Base-by-base conservation (phyloP, 164 flowering plant species). In the Warburgia ugandensis region DNA sequence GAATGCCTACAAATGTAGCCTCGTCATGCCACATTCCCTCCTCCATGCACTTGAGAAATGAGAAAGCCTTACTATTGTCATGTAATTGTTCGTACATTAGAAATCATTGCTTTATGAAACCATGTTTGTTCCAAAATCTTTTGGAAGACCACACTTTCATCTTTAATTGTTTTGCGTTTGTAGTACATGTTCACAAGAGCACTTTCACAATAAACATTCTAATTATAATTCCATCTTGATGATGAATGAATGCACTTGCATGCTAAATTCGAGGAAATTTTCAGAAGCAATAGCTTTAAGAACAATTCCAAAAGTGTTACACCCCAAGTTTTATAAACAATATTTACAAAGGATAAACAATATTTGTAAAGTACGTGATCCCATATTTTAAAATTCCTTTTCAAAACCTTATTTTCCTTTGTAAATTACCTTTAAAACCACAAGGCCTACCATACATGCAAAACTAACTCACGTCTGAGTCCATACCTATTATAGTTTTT, bases 111-210 rank as follows among this genome's bases (percentile, higher is more conserved):
- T 70, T 85, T 88, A 88, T 2, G 91, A 76, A 7, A 85, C 86
- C 23, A 56, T 43, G 31, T 83, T 85, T 73, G 74, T 27, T 66
- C 65, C 0, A 65, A 60, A 56, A 83, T 76, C 61, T 17, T 10
- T 43, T 61, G 58, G 59, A 88, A 83, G 36, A 77, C 73, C 44
- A 17, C 43, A 58, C 42, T 35, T 0, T 91, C 85, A 65, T 81
- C 90, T 44, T 64, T 72, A 45, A 84, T 67, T 41, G 70, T 71
- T 46, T 56, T 45, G 48, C 86, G 81, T 56, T 85, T 84, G 0
- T 88, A 81, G 57, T 89, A 89, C 95, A 86, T 80, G 51, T 82
- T 84, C 66, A 86, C 31, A 45, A 89, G 74, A 0, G 95, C 84
- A 64, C 88, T 83, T 7, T 73, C 77, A 0, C 77, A 58, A 35